Evolutionary conservation across 2,329 filamentous ascomycete species (phyloP), one percentile per base, ranked within the genome.

Genomic region (Fusarium graminum): DNA sequence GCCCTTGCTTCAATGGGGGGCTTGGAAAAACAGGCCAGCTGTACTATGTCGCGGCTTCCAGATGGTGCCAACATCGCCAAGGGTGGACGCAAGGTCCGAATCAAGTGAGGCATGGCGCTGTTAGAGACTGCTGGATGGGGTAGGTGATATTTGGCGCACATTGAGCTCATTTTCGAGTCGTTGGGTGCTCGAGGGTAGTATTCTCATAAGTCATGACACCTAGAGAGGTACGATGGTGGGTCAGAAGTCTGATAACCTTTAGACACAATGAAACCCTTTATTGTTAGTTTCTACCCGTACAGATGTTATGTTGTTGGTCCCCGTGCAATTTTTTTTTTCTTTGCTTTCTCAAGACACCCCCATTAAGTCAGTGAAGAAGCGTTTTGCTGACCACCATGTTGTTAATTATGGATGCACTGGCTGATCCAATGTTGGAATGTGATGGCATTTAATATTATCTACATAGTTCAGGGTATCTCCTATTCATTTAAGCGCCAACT

Each of bases 1-100:
- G 93, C 94, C 7, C 80, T 99, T 52, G 93, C 93, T 2, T 96
- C 93, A 4, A 96, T 98, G 92, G 88, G 90, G 36, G 91, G 90
- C 3, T 85, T 88, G 26, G 94, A 98, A 68, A 83, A 81, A 44
- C 86, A 87, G 52, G 92, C 95, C 1, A 81, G 87, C 32, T 95
- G 91, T 69, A 91, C 94, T 58, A 97, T 99, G 93, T 97, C 93
- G 63, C 90, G 95, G 50, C 89, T 86, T 43, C 75, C 78, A 5
- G 77, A 82, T 42, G 76, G 83, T 70, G 82, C 83, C 70, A 80
- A 82, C 28, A 85, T 89, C 46, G 83, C 83, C 53, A 80, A 82
- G 59, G 85, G 88, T 10, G 86, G 81, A 29, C 82, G 83, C 67
- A 88, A 83, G 71, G 80, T 80, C 52, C 73, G 75, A 9, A 52